Conservation (phyloP, 2,329 filamentous ascomycete species). For the Dactylellina leptospora region DNA sequence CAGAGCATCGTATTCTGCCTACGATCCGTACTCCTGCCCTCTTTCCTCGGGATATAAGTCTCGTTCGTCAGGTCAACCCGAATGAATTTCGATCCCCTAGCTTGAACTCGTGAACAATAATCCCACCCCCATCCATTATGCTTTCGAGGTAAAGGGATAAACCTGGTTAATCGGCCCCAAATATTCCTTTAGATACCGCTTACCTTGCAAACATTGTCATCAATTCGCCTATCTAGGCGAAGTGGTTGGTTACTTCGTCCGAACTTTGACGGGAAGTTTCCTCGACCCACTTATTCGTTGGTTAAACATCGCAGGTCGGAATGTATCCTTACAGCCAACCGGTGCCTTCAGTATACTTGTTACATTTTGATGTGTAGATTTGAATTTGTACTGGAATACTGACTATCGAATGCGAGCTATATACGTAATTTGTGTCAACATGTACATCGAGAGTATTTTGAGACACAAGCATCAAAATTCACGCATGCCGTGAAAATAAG, state of each 20-base stretch:
- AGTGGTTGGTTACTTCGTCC: constrained; percentile 18
- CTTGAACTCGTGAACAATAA: constrained; percentile 1
- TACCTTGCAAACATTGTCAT: constrained; percentile 16
- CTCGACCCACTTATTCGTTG: constrained; percentile 9
- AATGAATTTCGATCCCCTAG: not conserved
- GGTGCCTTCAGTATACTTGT: too few relatives aligned
- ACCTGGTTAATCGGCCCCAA: constrained; percentile 9
- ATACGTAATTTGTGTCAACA: too few relatives aligned
- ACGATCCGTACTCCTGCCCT: not conserved
- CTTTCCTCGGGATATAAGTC: constrained; percentile 1
- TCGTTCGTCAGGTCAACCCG: constrained; percentile 35
- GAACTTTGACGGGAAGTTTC: constrained; percentile 8
- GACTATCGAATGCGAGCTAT: too few relatives aligned
- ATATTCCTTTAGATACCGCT: not conserved
- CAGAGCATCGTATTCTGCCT: not conserved
- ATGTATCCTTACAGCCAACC: too few relatives aligned
- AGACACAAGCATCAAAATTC: too few relatives aligned
- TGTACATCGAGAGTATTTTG: too few relatives aligned
- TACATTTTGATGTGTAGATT: too few relatives aligned
- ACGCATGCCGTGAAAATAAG: too few relatives aligned
- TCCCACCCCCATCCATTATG: not conserved
- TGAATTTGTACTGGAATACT: too few relatives aligned
- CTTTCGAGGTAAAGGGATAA: constrained; percentile 3
- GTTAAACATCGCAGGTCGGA: constrained; percentile 34
- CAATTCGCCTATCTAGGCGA: constrained; percentile 44